Evolutionary conservation across 768 basidiomycete species (phyloP).

Genomic region (Leucocoprinus birnbaumii): DNA sequence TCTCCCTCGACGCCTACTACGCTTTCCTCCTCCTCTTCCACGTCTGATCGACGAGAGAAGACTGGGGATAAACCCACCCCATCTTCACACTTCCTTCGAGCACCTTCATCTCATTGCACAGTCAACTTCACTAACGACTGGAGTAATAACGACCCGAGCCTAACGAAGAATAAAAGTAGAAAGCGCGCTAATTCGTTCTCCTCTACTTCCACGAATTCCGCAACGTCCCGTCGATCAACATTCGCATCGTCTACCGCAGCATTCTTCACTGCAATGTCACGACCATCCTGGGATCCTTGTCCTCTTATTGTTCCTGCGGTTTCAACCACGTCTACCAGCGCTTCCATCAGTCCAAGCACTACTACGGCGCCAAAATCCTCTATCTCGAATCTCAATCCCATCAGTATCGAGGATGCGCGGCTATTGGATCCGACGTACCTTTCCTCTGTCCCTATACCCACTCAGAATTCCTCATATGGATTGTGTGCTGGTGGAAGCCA

Average conservation of each 20-base stretch:
- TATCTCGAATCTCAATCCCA: background rate
- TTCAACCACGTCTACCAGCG: background rate
- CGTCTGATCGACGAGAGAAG: background rate
- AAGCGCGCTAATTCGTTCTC: background rate
- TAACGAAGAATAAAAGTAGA: background rate
- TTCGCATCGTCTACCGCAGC: background rate
- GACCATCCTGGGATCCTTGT: slow-evolving; percentile 4
- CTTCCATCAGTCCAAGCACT: background rate
- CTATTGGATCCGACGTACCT: slow-evolving; percentile 19
- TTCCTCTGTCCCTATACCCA: slow-evolving; percentile 4
- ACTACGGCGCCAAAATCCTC: background rate
- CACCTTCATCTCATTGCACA: background rate
- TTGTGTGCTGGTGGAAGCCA: background rate
- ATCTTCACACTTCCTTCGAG: background rate
- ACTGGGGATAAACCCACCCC: background rate
- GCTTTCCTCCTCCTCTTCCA: background rate
- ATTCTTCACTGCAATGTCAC: slow-evolving; percentile 5
- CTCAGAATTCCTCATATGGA: background rate
- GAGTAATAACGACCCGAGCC: background rate
- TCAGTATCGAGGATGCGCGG: slow-evolving; percentile 13
- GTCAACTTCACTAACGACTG: background rate
- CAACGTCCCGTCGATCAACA: background rate
- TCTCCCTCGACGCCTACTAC: background rate
- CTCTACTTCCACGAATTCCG: background rate
- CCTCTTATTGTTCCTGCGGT: background rate